A percentile compares a stretch with the other conserved stretches of the same genome.
Evolutionary conservation across 257 asterid species (phyloP).

Genomic region (Salvia splendens): DNA sequence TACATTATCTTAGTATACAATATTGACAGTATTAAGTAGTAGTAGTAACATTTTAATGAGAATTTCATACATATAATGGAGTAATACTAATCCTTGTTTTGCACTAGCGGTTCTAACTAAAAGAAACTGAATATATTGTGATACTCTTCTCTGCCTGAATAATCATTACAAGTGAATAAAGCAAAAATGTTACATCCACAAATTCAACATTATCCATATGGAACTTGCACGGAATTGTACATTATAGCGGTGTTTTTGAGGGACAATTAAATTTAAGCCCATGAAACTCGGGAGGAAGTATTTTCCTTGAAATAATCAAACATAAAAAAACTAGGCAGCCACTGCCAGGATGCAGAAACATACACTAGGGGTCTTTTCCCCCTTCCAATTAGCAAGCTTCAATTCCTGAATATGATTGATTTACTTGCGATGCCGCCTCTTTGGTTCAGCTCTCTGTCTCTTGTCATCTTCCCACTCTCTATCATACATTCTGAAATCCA

Average conservation of each 20-base stretch:
- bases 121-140: not conserved
- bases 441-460: conserved; percentile 91
- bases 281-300: not conserved
- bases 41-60: too few species aligned
- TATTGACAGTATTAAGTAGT: too few species aligned
- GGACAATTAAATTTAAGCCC: conserved; percentile 4
- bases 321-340: conserved; percentile 17
- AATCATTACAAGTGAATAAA: conserved; percentile 9
- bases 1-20: too few species aligned
- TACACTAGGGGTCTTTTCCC: not conserved
- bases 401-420: not conserved
- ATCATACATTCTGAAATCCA: conserved; percentile 56
- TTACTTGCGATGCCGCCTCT: conserved; percentile 89
- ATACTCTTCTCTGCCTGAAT: not conserved
- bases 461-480: conserved; percentile 99
- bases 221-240: conserved; percentile 17
- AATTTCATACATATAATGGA: too few species aligned
- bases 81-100: too few species aligned
- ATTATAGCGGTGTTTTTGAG: not conserved
- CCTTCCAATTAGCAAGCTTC: conserved; percentile 20
- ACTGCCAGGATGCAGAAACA: conserved; percentile 2
- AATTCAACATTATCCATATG: conserved; percentile 23
- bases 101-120: too few species aligned
- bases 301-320: conserved; percentile 12
- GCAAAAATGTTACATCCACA: not conserved